Conservation (phyloP, 106 monocot genomes). For the Apostasia shenzhenica region DNA sequence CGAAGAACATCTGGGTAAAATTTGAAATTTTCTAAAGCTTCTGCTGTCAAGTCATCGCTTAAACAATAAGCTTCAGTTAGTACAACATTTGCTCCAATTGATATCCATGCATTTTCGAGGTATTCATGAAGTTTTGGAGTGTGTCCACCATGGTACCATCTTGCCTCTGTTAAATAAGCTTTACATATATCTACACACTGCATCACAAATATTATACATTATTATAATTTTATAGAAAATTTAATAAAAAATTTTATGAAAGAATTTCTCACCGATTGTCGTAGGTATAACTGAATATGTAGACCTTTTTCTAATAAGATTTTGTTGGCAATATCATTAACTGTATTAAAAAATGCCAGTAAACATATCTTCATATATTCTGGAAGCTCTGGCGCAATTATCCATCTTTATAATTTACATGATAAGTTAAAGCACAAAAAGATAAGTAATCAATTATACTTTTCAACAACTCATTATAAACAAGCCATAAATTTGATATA, state of each 20-base stretch:
- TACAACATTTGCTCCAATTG: background rate
- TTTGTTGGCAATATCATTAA: slow-evolving; percentile 4
- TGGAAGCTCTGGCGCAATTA: slow-evolving; percentile 3
- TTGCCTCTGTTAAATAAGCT: slow-evolving; percentile 15
- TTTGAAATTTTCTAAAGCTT: background rate
- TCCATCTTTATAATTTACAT: background rate
- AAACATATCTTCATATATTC: slow-evolving; percentile 18
- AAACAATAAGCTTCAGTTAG: slow-evolving; percentile 1
- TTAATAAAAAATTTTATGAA: background rate
- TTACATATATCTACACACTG: slow-evolving; percentile 26
- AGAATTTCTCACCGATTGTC: background rate
- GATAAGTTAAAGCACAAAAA: background rate
- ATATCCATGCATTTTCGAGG: slow-evolving; percentile 21
- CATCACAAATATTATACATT: background rate
- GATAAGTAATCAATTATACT: background rate
- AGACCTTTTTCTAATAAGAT: background rate
- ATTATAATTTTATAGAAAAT: background rate
- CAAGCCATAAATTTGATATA: background rate
- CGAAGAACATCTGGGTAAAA: background rate
- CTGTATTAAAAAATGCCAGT: slow-evolving; percentile 10
- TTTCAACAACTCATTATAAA: background rate
- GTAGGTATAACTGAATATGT: slow-evolving; percentile 3
- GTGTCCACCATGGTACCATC: slow-evolving; percentile 13
- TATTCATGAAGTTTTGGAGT: slow-evolving; percentile 24
- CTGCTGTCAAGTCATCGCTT: background rate